These are phyloP conservation scores for Stephania yunnanensis DNA, from an alignment of 164 flowering plant species.

Conservation along the genomic window DNA sequence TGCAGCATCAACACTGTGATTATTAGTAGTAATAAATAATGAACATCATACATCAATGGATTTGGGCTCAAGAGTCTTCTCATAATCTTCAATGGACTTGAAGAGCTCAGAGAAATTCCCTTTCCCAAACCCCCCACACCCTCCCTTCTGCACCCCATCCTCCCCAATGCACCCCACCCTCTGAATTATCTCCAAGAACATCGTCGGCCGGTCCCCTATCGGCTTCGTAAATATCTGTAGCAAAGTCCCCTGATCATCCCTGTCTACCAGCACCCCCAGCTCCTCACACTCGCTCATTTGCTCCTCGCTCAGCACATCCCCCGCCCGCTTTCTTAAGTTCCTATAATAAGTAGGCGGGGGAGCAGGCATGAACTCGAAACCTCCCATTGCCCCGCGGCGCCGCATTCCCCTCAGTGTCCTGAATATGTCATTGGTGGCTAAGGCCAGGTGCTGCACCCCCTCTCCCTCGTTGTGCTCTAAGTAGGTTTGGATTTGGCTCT, in stretches of 20 bases:
- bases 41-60: not conserved
- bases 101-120: constrained; percentile 87
- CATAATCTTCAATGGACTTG: constrained; percentile 85
- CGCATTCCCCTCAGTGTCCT: constrained; percentile 77
- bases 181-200: constrained; percentile 83
- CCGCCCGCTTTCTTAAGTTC: constrained; percentile 61
- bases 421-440: constrained; percentile 59
- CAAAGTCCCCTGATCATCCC: constrained; percentile 74
- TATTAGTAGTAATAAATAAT: too few relatives aligned
- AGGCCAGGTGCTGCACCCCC: constrained; percentile 81
- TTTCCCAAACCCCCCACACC: constrained; percentile 90
- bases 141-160: constrained; percentile 72
- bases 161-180: constrained; percentile 72
- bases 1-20: too few relatives aligned
- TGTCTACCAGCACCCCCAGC: constrained; percentile 79
- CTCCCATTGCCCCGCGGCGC: constrained; percentile 59
- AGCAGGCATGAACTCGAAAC: constrained; percentile 84
- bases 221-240: constrained; percentile 92
- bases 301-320: constrained; percentile 66
- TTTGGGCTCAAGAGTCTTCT: constrained; percentile 70
- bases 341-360: constrained; percentile 76
- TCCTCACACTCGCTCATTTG: constrained; percentile 82
- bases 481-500: constrained; percentile 89
- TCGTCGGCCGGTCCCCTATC: constrained; percentile 87
- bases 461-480: constrained; percentile 87